Evolutionary conservation across 1,139 yeast genomes (phyloP).

Genomic region (Saccharomyces hybrid): DNA sequence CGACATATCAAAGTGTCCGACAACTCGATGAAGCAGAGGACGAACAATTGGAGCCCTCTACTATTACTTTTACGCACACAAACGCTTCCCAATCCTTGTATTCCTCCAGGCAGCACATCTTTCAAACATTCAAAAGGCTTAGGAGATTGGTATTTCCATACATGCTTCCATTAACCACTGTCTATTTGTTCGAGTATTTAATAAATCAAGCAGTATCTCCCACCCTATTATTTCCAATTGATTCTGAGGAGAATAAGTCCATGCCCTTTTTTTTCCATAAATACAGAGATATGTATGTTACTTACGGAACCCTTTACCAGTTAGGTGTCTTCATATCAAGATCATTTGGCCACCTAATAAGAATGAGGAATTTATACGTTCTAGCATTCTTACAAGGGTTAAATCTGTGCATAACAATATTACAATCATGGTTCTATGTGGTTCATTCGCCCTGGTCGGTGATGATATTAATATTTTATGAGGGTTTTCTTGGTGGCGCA

Average conservation of each 20-base stretch:
- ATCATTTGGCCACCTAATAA: conserved; percentile 61
- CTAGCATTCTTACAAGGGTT: conserved; percentile 61
- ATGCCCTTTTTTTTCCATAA: conserved; percentile 41
- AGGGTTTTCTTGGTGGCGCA: conserved; percentile 84
- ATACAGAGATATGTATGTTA: conserved; percentile 82
- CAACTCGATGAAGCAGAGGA: background rate
- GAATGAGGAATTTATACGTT: conserved; percentile 51
- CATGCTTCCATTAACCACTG: conserved; percentile 77
- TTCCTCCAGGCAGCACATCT: background rate
- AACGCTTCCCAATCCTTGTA: background rate
- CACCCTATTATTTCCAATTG: conserved; percentile 68
- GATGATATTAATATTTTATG: conserved; percentile 63
- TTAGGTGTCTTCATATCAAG: conserved; percentile 87
- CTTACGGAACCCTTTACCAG: conserved; percentile 88
- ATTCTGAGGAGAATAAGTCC: conserved; percentile 26
- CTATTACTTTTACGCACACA: background rate
- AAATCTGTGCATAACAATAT: conserved; percentile 50
- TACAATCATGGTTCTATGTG: conserved; percentile 55
- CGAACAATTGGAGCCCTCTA: background rate
- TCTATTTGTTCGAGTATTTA: conserved; percentile 77
- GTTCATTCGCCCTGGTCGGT: conserved; percentile 61
- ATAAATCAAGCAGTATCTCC: conserved; percentile 92
- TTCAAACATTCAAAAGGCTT: background rate
- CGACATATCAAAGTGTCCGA: background rate
- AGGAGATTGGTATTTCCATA: conserved; percentile 46